A percentile compares a stretch with the other conserved stretches of the same genome.
phyloP scores from a whole-genome alignment of 108 stramenopile species.

The Parmales sp. region DNA sequence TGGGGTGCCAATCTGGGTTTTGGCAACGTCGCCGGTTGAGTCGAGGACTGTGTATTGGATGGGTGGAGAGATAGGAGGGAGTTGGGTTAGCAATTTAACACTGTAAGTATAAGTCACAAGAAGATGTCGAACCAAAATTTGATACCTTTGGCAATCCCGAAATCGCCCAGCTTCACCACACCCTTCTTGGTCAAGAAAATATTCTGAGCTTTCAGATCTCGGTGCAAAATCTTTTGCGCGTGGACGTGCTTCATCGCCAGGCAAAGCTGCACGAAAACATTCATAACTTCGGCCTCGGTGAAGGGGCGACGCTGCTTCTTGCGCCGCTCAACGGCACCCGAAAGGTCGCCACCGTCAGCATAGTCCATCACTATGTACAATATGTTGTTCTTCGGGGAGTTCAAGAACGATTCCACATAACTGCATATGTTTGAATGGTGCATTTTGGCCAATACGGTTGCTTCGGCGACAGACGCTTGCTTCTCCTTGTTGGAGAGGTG shows the following conservation, averaged over 20 bases:
- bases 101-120: too few relatives aligned
- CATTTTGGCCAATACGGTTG: background rate
- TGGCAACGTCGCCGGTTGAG: background rate
- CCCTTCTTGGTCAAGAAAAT: slow-evolving; percentile 19
- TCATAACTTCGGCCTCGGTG: slow-evolving; percentile 22
- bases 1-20: slow-evolving; percentile 25
- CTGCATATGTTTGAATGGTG: slow-evolving; percentile 3
- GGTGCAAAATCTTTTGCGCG: slow-evolving; percentile 32
- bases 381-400: background rate
- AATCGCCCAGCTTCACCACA: slow-evolving; percentile 50
- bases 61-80: too few relatives aligned
- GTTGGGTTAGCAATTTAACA: too few relatives aligned
- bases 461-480: background rate
- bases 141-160: slow-evolving; percentile 50
- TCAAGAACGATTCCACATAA: slow-evolving; percentile 4
- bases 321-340: slow-evolving; percentile 9
- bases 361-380: slow-evolving; percentile 38
- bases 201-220: slow-evolving; percentile 38
- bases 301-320: background rate
- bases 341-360: slow-evolving; percentile 40
- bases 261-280: slow-evolving; percentile 36
- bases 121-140: too few relatives aligned
- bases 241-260: slow-evolving; percentile 38
- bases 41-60: too few relatives aligned
- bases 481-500: slow-evolving; percentile 6